Conservation (phyloP, 371 early-diverging fungal genomes). For the Mortierella sp. region DNA sequence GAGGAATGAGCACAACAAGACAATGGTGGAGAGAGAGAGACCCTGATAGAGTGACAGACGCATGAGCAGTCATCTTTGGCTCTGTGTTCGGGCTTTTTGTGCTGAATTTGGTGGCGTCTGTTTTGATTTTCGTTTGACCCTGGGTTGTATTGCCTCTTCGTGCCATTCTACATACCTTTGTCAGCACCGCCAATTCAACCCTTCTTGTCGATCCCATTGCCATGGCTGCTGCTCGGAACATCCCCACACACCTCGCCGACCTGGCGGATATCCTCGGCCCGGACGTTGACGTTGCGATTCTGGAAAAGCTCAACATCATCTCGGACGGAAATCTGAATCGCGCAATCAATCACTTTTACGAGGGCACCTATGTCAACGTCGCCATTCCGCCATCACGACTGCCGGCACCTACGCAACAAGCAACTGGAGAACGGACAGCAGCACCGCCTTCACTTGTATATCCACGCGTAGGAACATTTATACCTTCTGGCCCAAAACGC, state of each 20-base stretch:
- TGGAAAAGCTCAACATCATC: constrained; percentile 48
- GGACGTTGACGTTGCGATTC: constrained; percentile 41
- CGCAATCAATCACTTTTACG: constrained; percentile 53
- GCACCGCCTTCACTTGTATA: neutral
- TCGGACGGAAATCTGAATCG: constrained; percentile 42
- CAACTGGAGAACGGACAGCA: neutral
- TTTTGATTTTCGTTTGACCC: constrained; percentile 8
- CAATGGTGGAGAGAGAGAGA: neutral
- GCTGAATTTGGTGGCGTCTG: constrained; percentile 23
- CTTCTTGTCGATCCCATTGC: neutral
- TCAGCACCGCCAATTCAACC: neutral
- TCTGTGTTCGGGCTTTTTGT: too few species aligned
- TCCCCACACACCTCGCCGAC: constrained; percentile 35
- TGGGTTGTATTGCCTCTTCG: neutral
- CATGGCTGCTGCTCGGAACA: constrained; percentile 25
- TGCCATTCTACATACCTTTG: neutral
- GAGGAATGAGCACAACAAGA: neutral
- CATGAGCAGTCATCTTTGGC: too few species aligned
- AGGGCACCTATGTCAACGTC: constrained; percentile 37
- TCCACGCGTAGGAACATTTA: neutral
- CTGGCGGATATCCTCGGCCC: constrained; percentile 51
- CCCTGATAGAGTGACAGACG: too few species aligned
- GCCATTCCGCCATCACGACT: constrained; percentile 13
- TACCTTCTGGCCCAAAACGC: neutral
- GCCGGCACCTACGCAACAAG: neutral